Evolutionary conservation across 257 asterid genomes (phyloP), one percentile per base, ranked within the genome.

Genomic region (Primulina huaijiensis): DNA sequence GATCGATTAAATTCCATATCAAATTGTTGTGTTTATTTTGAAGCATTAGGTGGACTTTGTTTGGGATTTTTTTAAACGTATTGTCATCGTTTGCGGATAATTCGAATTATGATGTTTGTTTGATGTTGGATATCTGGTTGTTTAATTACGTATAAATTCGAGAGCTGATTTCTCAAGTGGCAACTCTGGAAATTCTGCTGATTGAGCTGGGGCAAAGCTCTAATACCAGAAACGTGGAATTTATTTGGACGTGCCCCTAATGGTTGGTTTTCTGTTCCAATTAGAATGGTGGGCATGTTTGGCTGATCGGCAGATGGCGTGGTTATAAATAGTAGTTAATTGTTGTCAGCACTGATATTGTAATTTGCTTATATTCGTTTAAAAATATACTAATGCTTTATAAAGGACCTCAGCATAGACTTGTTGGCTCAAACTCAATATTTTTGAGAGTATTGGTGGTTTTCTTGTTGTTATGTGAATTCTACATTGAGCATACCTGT

Each of bases 241-340:
- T 8, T 40, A 8, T 40, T 40, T 40, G 16, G 50, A 40, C 4
- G 3, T 40, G 50, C 50, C 16, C 16, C 16, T 11, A 10, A 16
- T 9, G 16, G 0, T 27, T 27, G 30, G 25, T 23, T 23, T 23
- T 23, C 25, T 23, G 25, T 23, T 0, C 25, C 25, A 23, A 23
- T 23, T 23, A 23, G 5, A 40, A 11, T 40, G 52, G 16, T 3
- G 52, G 52, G 17, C 7, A 3, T 46, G 55, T 46, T 46, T 46
- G n/a, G 19, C 57, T 50, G 57, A 50, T 17, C 2, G 57, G 57
- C 57, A 70, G 72, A 76, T 65, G 80, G 52, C 57, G 10, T 65
- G 35, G 64, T 50, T 20, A 21, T n/a, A 6, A 37, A 34, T 27
- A 35, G 20, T 50, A 53, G 21, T 60, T 27, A 38, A 29, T 8